These are phyloP conservation scores for Saccharomycopsis fodiens DNA, from an alignment of 805 yeast species.

Conservation along the genomic window DNA sequence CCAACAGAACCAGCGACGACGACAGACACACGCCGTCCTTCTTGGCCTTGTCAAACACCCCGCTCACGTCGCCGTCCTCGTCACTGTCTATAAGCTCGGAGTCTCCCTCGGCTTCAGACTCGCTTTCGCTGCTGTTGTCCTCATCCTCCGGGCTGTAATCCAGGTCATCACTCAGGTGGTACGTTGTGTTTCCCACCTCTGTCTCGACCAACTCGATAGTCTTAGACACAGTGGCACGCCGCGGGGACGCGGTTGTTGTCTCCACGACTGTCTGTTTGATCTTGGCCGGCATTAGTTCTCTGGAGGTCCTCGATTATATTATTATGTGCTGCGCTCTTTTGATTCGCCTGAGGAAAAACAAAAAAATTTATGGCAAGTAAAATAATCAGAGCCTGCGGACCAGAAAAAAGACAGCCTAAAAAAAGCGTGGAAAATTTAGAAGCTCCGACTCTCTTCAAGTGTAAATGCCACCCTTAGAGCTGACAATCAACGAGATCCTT, in stretches of 20 bases:
- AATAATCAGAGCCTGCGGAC: not conserved
- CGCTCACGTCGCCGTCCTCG: conserved; percentile 3
- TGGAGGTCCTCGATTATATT: no score
- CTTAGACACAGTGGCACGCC: not conserved
- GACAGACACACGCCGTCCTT: conserved; percentile 16
- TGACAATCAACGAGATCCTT: no score
- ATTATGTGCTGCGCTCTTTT: no score
- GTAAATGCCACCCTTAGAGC: no score
- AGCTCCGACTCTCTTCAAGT: no score
- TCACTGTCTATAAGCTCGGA: conserved; percentile 3
- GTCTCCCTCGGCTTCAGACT: conserved; percentile 1
- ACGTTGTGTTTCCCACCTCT: conserved; percentile 3
- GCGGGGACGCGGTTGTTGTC: not conserved
- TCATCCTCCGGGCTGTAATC: conserved; percentile 18
- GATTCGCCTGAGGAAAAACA: not conserved
- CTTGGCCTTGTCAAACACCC: conserved; percentile 13
- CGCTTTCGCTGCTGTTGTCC: conserved; percentile 2
- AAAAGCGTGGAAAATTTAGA: not conserved
- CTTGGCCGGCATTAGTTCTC: no score
- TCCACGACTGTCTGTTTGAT: no score
- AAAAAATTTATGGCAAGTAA: not conserved
- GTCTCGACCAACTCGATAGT: not conserved
- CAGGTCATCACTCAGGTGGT: conserved; percentile 19
- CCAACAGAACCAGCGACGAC: conserved; percentile 16
- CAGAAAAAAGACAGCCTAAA: not conserved